Percentiles rank a stretch among this genome's conserved stretches.
Conservation (phyloP, 2,329 filamentous ascomycete species). For the Alternaria solani region DNA sequence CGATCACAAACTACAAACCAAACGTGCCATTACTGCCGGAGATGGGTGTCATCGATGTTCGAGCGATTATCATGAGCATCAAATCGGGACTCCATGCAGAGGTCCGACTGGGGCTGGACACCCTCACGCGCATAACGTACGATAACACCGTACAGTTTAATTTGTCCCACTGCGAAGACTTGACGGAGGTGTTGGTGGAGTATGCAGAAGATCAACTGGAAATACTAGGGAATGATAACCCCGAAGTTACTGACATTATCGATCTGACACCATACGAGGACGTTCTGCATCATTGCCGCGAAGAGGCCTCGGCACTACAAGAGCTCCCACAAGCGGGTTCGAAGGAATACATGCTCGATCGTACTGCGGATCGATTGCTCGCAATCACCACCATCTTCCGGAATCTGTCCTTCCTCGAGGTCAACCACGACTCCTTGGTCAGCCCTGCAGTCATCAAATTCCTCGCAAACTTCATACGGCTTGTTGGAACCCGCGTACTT, state of each 20-base stretch:
- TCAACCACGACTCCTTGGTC: constrained; percentile 78
- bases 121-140: constrained; percentile 74
- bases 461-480: constrained; percentile 81
- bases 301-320: constrained; percentile 75
- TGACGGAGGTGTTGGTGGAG: constrained; percentile 87
- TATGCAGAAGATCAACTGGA: constrained; percentile 91
- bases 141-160: constrained; percentile 46
- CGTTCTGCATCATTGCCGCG: constrained; percentile 77
- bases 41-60: constrained; percentile 87
- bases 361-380: constrained; percentile 84
- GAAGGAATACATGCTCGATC: constrained; percentile 80
- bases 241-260: constrained; percentile 86
- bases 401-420: constrained; percentile 86
- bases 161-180: constrained; percentile 68
- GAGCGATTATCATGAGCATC: constrained; percentile 86
- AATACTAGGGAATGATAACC: constrained; percentile 80
- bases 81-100: constrained; percentile 90
- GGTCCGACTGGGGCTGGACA: constrained; percentile 88
- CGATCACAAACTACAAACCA: constrained; percentile 73
- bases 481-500: constrained; percentile 88
- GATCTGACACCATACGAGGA: constrained; percentile 88
- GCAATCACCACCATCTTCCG: constrained; percentile 92
- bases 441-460: constrained; percentile 83
- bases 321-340: constrained; percentile 79
- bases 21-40: constrained; percentile 78